phyloP scores from a whole-genome alignment of 2,329 filamentous ascomycete species.

The Paradendryphiella salina region DNA sequence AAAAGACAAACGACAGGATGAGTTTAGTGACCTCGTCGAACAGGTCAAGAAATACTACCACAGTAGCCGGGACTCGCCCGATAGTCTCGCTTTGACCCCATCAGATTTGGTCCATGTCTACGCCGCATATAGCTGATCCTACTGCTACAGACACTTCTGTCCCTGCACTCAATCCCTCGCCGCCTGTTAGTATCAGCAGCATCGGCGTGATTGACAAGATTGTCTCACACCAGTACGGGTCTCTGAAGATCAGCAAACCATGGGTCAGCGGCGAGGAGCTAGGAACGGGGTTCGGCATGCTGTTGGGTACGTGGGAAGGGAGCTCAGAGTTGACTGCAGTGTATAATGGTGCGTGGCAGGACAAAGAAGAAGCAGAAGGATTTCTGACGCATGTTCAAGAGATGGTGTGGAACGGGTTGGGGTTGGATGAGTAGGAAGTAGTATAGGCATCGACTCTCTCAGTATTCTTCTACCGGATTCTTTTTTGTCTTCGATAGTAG shows the following conservation, averaged over 20 bases:
- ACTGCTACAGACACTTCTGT: too few species aligned
- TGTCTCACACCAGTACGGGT: not conserved
- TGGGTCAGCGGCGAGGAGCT: not conserved
- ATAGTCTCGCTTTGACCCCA: not conserved
- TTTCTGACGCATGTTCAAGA: not conserved
- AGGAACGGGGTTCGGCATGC: not conserved
- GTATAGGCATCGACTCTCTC: too few species aligned
- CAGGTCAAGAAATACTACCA: too few species aligned
- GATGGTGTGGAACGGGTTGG: not conserved
- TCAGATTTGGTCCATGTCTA: not conserved
- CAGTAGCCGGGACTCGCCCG: too few species aligned
- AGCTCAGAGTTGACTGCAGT: not conserved
- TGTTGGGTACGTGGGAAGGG: not conserved
- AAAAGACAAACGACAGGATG: too few species aligned
- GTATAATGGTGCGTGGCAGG: not conserved
- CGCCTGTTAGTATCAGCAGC: not conserved
- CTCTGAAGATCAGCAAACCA: not conserved
- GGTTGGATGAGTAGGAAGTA: not conserved
- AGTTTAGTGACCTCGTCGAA: too few species aligned
- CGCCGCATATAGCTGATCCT: not conserved
- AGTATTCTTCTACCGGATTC: too few species aligned
- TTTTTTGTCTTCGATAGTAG: too few species aligned
- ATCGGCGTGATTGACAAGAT: not conserved
- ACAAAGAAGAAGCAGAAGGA: not conserved
- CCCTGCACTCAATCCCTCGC: not conserved